phyloP scores from a whole-genome alignment of 75 land plant genomes.

The Chamaecyparis obtusa region DNA sequence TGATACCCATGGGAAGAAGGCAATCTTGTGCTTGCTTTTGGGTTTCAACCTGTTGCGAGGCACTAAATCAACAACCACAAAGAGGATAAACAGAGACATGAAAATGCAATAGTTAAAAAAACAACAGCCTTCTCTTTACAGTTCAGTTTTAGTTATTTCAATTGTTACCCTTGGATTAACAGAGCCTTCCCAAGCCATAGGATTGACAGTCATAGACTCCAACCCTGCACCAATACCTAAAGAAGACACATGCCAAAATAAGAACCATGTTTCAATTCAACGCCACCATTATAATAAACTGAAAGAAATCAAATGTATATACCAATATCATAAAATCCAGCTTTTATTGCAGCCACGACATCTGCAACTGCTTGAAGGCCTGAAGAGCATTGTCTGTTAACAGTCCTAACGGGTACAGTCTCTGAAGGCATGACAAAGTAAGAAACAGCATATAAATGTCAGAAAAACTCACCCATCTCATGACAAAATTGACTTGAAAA shows the following conservation, averaged over 20 bases:
- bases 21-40: constrained; percentile 84
- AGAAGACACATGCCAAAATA: constrained; percentile 6
- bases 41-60: constrained; percentile 41
- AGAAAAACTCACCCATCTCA: background rate
- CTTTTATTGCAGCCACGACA: constrained; percentile 81
- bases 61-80: background rate
- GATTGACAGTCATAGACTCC: constrained; percentile 86
- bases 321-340: constrained; percentile 95
- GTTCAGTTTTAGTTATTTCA: constrained; percentile 6
- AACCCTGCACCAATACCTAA: constrained; percentile 95
- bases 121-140: constrained; percentile 31
- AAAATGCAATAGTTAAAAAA: constrained; percentile 7
- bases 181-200: constrained; percentile 75
- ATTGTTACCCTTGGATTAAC: constrained; percentile 73
- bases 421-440: constrained; percentile 33
- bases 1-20: constrained; percentile 95
- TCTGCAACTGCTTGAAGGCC: constrained; percentile 95
- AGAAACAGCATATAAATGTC: background rate
- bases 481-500: background rate
- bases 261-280: background rate
- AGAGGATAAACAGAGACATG: background rate
- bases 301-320: background rate
- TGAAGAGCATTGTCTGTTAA: constrained; percentile 93
- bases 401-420: constrained; percentile 83
- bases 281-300: background rate